A percentile compares a stretch with the other conserved stretches of the same genome.
phyloP scores from a whole-genome alignment of 2,329 filamentous ascomycete species.

The Alternaria sp. region DNA sequence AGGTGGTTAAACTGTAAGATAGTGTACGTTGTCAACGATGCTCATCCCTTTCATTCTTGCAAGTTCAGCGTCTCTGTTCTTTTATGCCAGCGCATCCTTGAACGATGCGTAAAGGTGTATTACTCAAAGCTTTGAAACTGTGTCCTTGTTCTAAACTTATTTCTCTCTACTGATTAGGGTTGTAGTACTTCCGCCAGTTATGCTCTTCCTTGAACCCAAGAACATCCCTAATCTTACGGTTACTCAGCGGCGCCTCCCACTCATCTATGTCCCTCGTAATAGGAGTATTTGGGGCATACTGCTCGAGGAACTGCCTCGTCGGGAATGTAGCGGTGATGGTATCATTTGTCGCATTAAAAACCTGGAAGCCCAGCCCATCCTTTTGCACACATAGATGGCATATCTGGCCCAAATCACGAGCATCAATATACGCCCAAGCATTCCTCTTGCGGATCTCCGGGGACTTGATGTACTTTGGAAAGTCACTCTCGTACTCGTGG shows the following conservation, averaged over 20 bases:
- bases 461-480: constrained; percentile 60
- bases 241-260: constrained; percentile 68
- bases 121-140: not conserved
- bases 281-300: constrained; percentile 59
- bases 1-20: constrained; percentile 65
- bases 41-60: constrained; percentile 6
- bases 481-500: constrained; percentile 65
- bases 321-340: constrained; percentile 65
- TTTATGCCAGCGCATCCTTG: not conserved
- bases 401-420: constrained; percentile 68
- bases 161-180: constrained; percentile 32
- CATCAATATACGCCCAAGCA: constrained; percentile 71
- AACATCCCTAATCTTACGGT: constrained; percentile 66
- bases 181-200: constrained; percentile 63
- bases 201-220: constrained; percentile 68
- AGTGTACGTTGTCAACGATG: constrained; percentile 24
- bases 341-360: constrained; percentile 72
- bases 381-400: constrained; percentile 64
- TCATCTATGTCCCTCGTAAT: constrained; percentile 66
- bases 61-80: not conserved
- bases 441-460: constrained; percentile 64
- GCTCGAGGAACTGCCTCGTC: constrained; percentile 62
- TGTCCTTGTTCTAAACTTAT: not conserved
- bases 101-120: not conserved
- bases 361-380: constrained; percentile 66